Conservation (phyloP, 176 grass and related monocot genomes). For the Ampelocalamus luodianensis region DNA sequence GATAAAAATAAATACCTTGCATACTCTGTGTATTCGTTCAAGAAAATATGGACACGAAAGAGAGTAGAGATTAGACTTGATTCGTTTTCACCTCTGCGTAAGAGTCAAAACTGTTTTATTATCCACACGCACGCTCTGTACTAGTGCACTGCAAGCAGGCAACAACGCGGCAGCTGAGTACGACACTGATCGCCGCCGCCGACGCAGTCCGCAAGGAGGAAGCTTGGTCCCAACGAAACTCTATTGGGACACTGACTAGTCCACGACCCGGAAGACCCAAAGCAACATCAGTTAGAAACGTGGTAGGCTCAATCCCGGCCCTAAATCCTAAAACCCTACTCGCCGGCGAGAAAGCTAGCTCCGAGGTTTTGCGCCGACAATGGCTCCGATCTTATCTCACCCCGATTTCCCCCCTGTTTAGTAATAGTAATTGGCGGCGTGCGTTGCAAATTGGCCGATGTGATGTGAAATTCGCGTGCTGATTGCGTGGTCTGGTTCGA, state of each 20-base stretch:
- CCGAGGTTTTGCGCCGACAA: neutral
- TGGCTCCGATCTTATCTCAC: neutral
- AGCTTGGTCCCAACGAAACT: conserved; percentile 41
- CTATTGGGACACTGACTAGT: neutral
- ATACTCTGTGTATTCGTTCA: too few species aligned
- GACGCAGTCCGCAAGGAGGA: neutral
- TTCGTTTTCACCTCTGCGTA: too few species aligned
- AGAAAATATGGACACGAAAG: too few species aligned
- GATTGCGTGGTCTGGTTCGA: neutral
- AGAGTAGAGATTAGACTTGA: too few species aligned
- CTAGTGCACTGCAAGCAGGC: too few species aligned
- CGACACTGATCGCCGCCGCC: neutral
- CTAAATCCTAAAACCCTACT: neutral
- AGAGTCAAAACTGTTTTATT: too few species aligned
- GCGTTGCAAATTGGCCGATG: neutral
- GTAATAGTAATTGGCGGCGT: too few species aligned
- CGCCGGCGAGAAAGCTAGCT: neutral
- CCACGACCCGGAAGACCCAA: neutral
- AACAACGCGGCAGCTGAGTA: neutral
- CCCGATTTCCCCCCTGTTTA: too few species aligned
- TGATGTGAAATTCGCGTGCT: neutral
- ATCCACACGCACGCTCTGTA: too few species aligned
- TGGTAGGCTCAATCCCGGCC: neutral
- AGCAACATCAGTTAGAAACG: neutral
- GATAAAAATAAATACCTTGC: too few species aligned